These are phyloP conservation scores for Rhizopus stolonifer DNA, from an alignment of 371 early-diverging fungal species.

Conservation along the genomic window DNA sequence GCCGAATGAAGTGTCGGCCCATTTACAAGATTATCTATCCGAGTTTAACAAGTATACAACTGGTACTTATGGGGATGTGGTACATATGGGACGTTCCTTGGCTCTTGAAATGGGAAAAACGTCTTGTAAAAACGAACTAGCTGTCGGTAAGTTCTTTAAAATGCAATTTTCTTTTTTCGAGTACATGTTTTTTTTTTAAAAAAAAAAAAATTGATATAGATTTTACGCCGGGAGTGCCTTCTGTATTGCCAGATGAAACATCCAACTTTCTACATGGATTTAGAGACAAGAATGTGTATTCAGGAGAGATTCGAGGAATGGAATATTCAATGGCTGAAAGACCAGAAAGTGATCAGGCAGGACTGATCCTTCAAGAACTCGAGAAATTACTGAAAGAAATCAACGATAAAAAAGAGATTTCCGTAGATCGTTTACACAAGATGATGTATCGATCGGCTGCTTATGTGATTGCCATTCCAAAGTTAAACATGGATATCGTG, in stretches of 20 bases:
- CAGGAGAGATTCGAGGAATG: slow-evolving; percentile 66
- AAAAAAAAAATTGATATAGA: slow-evolving; percentile 13
- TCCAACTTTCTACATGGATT: slow-evolving; percentile 63
- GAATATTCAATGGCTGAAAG: slow-evolving; percentile 32
- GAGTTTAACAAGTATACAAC: slow-evolving; percentile 55
- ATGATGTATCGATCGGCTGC: slow-evolving; percentile 34
- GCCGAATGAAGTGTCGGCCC: slow-evolving; percentile 60
- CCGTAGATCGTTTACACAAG: slow-evolving; percentile 51
- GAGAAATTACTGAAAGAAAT: slow-evolving; percentile 42
- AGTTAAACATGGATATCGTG: slow-evolving; percentile 71
- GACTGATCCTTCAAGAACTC: slow-evolving; percentile 41
- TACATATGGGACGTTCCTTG: slow-evolving; percentile 74
- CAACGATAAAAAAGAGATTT: slow-evolving; percentile 36
- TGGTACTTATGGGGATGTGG: slow-evolving; percentile 46
- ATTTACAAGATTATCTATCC: slow-evolving; percentile 69
- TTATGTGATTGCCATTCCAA: slow-evolving; percentile 23
- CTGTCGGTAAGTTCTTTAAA: slow-evolving; percentile 23
- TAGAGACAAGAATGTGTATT: slow-evolving; percentile 53
- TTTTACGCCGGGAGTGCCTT: slow-evolving; percentile 47
- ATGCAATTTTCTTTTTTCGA: too few relatives aligned
- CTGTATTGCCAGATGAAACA: slow-evolving; percentile 51
- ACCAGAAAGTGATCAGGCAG: slow-evolving; percentile 37
- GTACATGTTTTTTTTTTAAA: not conserved
- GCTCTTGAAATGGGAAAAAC: slow-evolving; percentile 74
- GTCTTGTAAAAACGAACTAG: slow-evolving; percentile 46